These are phyloP conservation scores for Binderoboletus segoi DNA, from an alignment of 1,284 basidiomycete species.

Conservation along the genomic window DNA sequence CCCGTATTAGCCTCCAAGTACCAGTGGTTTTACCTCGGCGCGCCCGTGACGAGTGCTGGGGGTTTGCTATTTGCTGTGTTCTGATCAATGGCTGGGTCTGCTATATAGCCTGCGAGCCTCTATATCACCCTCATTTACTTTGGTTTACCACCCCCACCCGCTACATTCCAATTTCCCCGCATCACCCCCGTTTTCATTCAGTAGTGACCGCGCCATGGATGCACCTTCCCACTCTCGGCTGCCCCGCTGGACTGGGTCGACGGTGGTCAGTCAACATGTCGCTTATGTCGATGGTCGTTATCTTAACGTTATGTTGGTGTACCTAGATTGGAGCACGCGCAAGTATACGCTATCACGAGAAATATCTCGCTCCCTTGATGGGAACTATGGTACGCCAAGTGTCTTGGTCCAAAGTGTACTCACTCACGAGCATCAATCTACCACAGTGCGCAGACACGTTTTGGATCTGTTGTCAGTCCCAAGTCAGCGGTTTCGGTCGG, in stretches of 20 bases:
- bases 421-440: background rate
- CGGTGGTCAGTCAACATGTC: conserved; percentile 18
- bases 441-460: conserved; percentile 6
- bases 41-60: background rate
- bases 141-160: background rate
- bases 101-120: conserved; percentile 28
- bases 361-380: conserved; percentile 7
- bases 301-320: background rate
- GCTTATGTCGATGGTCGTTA: background rate
- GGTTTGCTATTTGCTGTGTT: conserved; percentile 21
- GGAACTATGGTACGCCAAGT: conserved; percentile 6
- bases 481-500: background rate
- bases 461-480: conserved; percentile 8
- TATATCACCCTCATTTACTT: conserved; percentile 1
- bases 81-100: conserved; percentile 17
- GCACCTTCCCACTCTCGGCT: background rate
- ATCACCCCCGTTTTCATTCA: no score
- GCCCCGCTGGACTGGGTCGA: background rate
- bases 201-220: conserved; percentile 13
- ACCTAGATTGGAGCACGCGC: conserved; percentile 15
- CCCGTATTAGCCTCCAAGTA: background rate
- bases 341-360: background rate
- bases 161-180: no score
- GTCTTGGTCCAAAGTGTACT: background rate
- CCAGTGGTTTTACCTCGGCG: conserved; percentile 8